Conservation (phyloP, 2,329 filamentous ascomycete genomes). For the Sporothrix sp. region DNA sequence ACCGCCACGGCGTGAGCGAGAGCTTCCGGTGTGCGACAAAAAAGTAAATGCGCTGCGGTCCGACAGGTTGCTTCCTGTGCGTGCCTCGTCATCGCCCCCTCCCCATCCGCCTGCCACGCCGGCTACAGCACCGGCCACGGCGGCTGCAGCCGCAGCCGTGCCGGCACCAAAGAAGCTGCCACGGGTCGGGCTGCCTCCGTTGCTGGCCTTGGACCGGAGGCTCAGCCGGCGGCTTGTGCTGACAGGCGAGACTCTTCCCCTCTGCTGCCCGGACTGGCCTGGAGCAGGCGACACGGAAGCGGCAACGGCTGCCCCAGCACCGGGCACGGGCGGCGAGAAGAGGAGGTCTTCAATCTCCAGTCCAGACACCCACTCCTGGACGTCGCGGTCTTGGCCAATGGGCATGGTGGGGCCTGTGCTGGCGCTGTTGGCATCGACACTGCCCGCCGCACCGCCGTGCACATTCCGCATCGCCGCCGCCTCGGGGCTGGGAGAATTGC, state of each 20-base stretch:
- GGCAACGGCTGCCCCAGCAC: conserved; percentile 8
- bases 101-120: conserved; percentile 3
- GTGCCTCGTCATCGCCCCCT: conserved; percentile 35
- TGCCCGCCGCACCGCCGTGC: not conserved
- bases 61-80: conserved; percentile 48
- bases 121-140: conserved; percentile 2
- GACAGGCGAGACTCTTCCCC: conserved; percentile 30
- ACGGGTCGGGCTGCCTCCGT: conserved; percentile 19
- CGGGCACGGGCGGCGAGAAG: conserved; percentile 28
- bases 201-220: conserved; percentile 23
- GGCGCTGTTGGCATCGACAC: not conserved
- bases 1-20: conserved; percentile 28
- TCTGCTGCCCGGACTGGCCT: conserved; percentile 11
- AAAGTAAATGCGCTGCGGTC: conserved; percentile 40
- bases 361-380: conserved; percentile 49
- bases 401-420: conserved; percentile 5
- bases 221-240: conserved; percentile 24
- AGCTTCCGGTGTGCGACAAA: conserved; percentile 14
- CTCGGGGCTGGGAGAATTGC: conserved; percentile 33
- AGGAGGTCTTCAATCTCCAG: conserved; percentile 46
- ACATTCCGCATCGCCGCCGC: conserved; percentile 3
- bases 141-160: not conserved
- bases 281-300: conserved; percentile 7
- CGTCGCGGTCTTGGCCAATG: conserved; percentile 38
- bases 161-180: conserved; percentile 10